A percentile compares a stretch with the other conserved stretches of the same genome.
Evolutionary conservation across 306 rosid species (phyloP).

Genomic region (Prinsepia uniflora): DNA sequence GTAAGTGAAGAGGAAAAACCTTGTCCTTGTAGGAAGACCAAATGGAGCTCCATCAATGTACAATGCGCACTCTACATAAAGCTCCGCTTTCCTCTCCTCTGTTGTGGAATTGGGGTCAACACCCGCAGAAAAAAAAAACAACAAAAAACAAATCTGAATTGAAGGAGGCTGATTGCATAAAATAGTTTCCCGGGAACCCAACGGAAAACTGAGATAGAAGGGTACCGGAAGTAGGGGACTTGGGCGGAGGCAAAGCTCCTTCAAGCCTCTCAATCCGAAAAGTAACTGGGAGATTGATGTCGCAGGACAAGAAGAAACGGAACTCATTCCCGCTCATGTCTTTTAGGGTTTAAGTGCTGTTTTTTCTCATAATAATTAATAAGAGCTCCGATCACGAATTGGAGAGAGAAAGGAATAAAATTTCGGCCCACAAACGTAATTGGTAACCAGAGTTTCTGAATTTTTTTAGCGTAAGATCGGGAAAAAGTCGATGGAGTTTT

Average conservation of each 20-base stretch:
- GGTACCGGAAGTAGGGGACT: slow-evolving; percentile 49
- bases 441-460: not conserved
- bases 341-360: not conserved
- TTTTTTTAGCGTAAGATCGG: not conserved
- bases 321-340: slow-evolving; percentile 81
- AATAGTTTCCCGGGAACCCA: slow-evolving; percentile 6
- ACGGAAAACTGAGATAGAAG: not conserved
- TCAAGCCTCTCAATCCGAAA: slow-evolving; percentile 77
- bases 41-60: slow-evolving; percentile 87
- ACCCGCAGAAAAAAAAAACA: slow-evolving; percentile 34
- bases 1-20: slow-evolving; percentile 35
- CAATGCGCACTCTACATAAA: slow-evolving; percentile 83
- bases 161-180: not conserved
- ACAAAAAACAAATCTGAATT: not conserved
- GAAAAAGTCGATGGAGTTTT: not conserved
- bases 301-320: slow-evolving; percentile 95
- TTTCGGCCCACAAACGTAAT: not conserved
- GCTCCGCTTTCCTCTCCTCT: slow-evolving; percentile 66
- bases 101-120: slow-evolving; percentile 40
- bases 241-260: slow-evolving; percentile 55
- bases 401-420: not conserved
- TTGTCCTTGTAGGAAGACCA: slow-evolving; percentile 88
- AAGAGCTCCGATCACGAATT: not conserved
- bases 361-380: not conserved
- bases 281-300: slow-evolving; percentile 83